phyloP scores from a whole-genome alignment of 2,329 filamentous ascomycete genomes.

The Cladosporium austrohemisphaericum region DNA sequence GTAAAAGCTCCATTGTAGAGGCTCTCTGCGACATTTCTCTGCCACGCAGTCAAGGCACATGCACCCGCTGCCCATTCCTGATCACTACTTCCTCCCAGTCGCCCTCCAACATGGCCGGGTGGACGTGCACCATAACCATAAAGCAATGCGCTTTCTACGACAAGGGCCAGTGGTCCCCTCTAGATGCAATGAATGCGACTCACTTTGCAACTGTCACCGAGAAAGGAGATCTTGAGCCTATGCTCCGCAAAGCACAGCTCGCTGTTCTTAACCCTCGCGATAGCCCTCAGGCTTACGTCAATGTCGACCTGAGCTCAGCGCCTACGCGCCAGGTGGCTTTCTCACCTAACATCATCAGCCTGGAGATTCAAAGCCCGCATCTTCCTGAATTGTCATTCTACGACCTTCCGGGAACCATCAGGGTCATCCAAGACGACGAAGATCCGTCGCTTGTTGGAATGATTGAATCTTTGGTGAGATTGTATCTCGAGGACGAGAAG shows the following conservation, averaged over 20 bases:
- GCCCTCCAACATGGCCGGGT: conserved; percentile 43
- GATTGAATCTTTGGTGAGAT: conserved; percentile 64
- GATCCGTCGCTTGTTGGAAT: conserved; percentile 68
- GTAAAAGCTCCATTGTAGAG: conserved; percentile 67
- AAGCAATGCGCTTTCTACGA: conserved; percentile 55
- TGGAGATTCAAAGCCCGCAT: conserved; percentile 69
- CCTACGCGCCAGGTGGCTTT: conserved; percentile 57
- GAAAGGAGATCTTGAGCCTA: conserved; percentile 61
- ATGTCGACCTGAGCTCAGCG: conserved; percentile 9
- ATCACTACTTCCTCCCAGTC: conserved; percentile 63
- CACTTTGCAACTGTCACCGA: conserved; percentile 63
- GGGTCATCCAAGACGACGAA: conserved; percentile 57
- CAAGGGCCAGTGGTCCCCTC: neutral
- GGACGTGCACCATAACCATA: conserved; percentile 66
- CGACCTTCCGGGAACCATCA: conserved; percentile 79
- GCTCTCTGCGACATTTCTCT: conserved; percentile 61
- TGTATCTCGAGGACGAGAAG: conserved; percentile 66
- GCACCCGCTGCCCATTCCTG: conserved; percentile 73
- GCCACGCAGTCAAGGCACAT: conserved; percentile 67
- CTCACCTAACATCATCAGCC: conserved; percentile 73
- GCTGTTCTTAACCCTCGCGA: conserved; percentile 68
- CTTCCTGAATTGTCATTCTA: conserved; percentile 77
- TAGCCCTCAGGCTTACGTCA: conserved; percentile 41
- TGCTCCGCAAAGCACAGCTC: conserved; percentile 70
- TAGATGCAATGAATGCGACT: conserved; percentile 34